Evolutionary conservation across 169 alveolate genomes (phyloP), one percentile per base, ranked within the genome.

Genomic region (Plasmodium knowlesi): DNA sequence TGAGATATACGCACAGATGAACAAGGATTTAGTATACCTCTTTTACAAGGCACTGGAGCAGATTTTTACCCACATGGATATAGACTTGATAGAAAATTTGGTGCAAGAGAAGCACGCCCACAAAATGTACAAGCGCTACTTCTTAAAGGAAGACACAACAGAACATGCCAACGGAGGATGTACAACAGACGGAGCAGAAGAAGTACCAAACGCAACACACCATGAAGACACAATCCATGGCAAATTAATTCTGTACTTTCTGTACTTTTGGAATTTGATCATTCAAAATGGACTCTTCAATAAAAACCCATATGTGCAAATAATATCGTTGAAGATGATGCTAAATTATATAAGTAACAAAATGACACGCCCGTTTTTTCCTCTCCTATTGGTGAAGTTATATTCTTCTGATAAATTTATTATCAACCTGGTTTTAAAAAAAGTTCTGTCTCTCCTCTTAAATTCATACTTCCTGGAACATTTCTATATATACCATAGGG

Each of bases 11-110:
- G 78, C 54, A 80, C 28, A 81, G 34, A 50, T 91, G 32, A 53
- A 53, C 57, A 46, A 30, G 9, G 92, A 91, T 82, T 70, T 71
- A 12, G 85, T 91, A 9, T 43, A 91, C 78, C 72, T 91, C 53
- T 30, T 91, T 91, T 91, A 91, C 67, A 91, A 82, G 39, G 19
- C 85, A 71, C 46, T 91, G n/a, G 95, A 91, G 61, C 95, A 82
- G 34, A 82, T 82, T 22, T 30, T 91, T 28, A n/a, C 72, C 30
- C 61, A 43, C n/a, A 70, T 91, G 30, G 85, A 91, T 34, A 53
- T 72, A 22, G 50, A 91, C 43, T 57, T 91, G 37, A 73, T 91
- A 22, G 95, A 91, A 67, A 70, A 82, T 32, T 4, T 91, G 61
- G 46, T 78, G 46, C 50, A 57, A 5, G 80, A 74, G 50, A 74